A percentile compares a stretch with the other conserved stretches of the same genome.
These are phyloP conservation scores for Chaetomium cochliodes DNA, from an alignment of 495 filamentous ascomycete genomes.

Conservation along the genomic window DNA sequence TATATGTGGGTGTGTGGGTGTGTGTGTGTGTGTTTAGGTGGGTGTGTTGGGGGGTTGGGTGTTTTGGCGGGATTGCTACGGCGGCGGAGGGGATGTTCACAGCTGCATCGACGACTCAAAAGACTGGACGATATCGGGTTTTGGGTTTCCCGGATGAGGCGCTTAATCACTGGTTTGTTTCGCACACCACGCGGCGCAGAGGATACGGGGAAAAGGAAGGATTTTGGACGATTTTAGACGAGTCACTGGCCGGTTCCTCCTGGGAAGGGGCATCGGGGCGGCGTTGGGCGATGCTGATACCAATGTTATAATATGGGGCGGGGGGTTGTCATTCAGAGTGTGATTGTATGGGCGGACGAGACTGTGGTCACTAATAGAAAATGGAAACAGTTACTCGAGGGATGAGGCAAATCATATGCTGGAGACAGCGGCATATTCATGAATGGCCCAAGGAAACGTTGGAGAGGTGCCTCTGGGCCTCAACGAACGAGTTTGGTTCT, in stretches of 20 bases:
- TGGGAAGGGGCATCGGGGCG: slow-evolving; percentile 6
- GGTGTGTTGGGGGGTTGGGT: not conserved
- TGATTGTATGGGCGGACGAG: not conserved
- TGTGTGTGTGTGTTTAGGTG: not conserved
- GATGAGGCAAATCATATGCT: not conserved
- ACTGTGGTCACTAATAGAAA: not conserved
- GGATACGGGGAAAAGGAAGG: not conserved
- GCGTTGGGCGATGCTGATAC: slow-evolving; percentile 31
- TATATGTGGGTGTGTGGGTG: too few relatives aligned
- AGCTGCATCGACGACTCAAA: too few relatives aligned
- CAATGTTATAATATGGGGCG: slow-evolving; percentile 27
- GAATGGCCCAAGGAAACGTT: not conserved
- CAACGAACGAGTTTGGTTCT: not conserved
- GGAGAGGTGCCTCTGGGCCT: slow-evolving; percentile 7
- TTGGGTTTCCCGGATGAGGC: not conserved
- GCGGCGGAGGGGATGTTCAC: not conserved
- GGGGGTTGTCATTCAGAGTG: not conserved
- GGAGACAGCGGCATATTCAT: not conserved
- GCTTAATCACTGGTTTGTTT: not conserved
- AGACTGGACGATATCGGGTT: too few relatives aligned
- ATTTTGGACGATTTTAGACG: not conserved
- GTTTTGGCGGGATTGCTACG: not conserved
- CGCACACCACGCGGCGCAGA: not conserved
- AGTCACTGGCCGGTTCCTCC: slow-evolving; percentile 10
- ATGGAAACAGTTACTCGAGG: not conserved